Conservation (phyloP, 148 eudicot species). For the Spergularia marina region DNA sequence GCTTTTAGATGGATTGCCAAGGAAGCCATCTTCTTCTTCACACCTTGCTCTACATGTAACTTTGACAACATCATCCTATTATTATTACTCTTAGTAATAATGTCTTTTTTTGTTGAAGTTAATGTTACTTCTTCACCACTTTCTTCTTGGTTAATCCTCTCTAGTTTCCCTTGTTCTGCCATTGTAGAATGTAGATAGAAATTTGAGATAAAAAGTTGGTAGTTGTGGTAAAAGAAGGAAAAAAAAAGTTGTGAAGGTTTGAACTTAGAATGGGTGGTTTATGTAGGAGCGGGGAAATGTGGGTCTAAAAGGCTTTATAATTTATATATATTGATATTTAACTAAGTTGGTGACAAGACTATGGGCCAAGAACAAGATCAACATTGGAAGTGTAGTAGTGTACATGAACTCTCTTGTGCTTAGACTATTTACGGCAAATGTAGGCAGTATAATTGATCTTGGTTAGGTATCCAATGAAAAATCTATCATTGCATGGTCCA, state of each 20-base stretch:
- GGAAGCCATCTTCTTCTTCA: conserved; percentile 2
- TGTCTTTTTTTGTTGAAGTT: background rate
- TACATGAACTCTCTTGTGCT: background rate
- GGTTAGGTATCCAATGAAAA: background rate
- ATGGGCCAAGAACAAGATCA: conserved; percentile 14
- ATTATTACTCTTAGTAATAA: background rate
- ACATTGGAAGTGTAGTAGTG: conserved; percentile 18
- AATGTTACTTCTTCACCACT: background rate
- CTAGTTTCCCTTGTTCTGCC: background rate
- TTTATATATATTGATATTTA: background rate
- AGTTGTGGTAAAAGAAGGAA: too few relatives aligned
- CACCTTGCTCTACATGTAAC: background rate
- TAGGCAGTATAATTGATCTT: background rate
- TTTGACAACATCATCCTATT: too few relatives aligned
- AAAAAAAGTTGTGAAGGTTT: background rate
- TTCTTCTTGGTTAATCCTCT: background rate
- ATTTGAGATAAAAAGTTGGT: background rate
- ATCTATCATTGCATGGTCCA: background rate
- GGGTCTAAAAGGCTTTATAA: background rate
- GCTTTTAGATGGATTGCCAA: background rate
- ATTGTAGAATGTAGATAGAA: background rate
- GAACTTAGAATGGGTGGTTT: background rate
- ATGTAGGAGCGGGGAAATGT: background rate
- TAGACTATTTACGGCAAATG: conserved; percentile 4
- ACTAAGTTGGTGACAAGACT: conserved; percentile 8